phyloP scores from a whole-genome alignment of 73 alveolate genomes.

The Stentor roeselii region DNA sequence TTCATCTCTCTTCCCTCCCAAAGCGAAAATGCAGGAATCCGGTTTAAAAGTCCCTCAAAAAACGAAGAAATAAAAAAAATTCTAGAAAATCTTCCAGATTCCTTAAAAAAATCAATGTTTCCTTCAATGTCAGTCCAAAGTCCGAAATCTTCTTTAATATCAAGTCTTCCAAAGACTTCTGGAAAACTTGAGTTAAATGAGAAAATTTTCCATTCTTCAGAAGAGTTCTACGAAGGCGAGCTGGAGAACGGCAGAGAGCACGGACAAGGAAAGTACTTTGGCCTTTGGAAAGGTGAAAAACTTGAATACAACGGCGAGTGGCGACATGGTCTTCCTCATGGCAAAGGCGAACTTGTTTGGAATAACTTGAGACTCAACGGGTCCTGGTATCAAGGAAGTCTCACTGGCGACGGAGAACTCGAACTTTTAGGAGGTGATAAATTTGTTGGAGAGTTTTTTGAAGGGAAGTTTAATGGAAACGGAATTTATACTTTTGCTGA shows the following conservation, averaged over 20 bases:
- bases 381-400: neutral
- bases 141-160: neutral
- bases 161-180: neutral
- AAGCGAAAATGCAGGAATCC: neutral
- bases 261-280: too few relatives aligned
- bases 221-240: conserved; percentile 1
- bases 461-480: neutral
- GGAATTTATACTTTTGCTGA: conserved; percentile 6
- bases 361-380: neutral
- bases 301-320: neutral
- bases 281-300: neutral
- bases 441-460: neutral
- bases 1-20: neutral
- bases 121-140: neutral
- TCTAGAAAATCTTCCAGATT: neutral
- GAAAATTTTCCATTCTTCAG: neutral
- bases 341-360: neutral
- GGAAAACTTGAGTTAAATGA: neutral
- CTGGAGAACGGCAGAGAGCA: neutral
- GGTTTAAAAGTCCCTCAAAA: neutral
- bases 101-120: neutral
- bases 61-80: neutral
- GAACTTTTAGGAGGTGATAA: neutral
- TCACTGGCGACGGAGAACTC: neutral
- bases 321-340: neutral